Percentiles rank a stretch among this genome's conserved stretches.
Evolutionary conservation across 371 early-diverging fungal species (phyloP).

Genomic region (Mucor sp.): DNA sequence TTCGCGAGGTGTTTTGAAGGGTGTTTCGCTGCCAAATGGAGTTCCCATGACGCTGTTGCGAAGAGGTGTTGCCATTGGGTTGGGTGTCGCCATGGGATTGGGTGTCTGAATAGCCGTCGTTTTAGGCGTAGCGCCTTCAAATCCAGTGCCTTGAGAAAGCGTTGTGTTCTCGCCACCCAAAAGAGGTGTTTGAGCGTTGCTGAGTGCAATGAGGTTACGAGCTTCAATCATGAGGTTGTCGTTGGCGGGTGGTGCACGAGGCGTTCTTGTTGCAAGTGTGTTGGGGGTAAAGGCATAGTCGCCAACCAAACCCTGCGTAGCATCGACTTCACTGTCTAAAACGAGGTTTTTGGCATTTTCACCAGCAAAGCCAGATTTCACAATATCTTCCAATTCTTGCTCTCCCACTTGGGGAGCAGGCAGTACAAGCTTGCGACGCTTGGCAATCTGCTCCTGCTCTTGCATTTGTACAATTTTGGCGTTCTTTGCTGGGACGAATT

Average conservation of each 20-base stretch:
- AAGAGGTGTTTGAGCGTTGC: slow-evolving; percentile 85
- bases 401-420: slow-evolving; percentile 94
- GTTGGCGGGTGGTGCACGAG: slow-evolving; percentile 70
- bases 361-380: slow-evolving; percentile 86
- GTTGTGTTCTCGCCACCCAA: slow-evolving; percentile 75
- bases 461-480: slow-evolving; percentile 64
- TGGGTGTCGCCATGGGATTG: slow-evolving; percentile 76
- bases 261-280: slow-evolving; percentile 57
- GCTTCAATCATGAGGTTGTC: slow-evolving; percentile 84
- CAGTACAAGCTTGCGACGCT: slow-evolving; percentile 78
- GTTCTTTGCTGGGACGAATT: slow-evolving; percentile 58
- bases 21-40: slow-evolving; percentile 30
- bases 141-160: slow-evolving; percentile 60
- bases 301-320: slow-evolving; percentile 71
- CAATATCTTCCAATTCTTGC: slow-evolving; percentile 87
- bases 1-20: slow-evolving; percentile 59
- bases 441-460: slow-evolving; percentile 72
- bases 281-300: slow-evolving; percentile 69
- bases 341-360: slow-evolving; percentile 78
- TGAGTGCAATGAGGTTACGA: slow-evolving; percentile 77
- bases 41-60: slow-evolving; percentile 32
- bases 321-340: slow-evolving; percentile 58
- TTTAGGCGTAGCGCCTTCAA: slow-evolving; percentile 72
- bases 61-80: slow-evolving; percentile 15
- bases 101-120: slow-evolving; percentile 72